Evolutionary conservation across 2,329 filamentous ascomycete species (phyloP), one percentile per base, ranked within the genome.

Genomic region (Thielaviopsis euricoi): DNA sequence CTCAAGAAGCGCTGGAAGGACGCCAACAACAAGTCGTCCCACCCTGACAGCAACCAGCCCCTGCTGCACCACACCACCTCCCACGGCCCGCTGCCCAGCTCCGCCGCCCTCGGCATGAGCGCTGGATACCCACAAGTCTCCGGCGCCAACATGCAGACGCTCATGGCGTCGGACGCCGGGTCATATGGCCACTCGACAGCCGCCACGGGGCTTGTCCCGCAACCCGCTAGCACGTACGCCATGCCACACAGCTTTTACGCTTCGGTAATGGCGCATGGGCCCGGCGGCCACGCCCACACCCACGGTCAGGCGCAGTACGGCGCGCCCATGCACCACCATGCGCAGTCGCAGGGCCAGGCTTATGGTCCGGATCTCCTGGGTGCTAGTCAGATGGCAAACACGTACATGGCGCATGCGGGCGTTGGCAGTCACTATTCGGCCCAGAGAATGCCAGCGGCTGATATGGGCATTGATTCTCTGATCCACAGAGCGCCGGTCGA

Each of bases 401-500:
- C 52, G 5, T 60, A 58, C 66, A 53, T 70, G 72, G 52, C 40
- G 25, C 58, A 56, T 23, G 29, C 52, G 6, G 57, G 57, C 19
- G 52, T 62, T 68, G 70, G 9, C 72, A 40, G 22, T 17, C n/a
- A 59, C 25, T 59, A 56, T 53, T 50, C 40, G n/a, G 29, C 49
- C 7, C 58, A 59, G 13, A 53, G 37, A 53, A 52, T 80, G 57
- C 71, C 79, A 6, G 78, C 76, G 62, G 75, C 76, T 53, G 79
- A 82, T 63, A 82, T 83, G 78, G 78, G 77, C 23, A 82, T 83
- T 63, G 76, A 76, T 55, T 71, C 76, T 55, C 76, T 82, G 60
- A 79, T 82, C 63, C 79, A 81, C 67, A 72, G 76, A 5, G 57
- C 46, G 13, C 54, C 55, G 2, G 52, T 33, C 6, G 51, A 49